Percentiles rank a stretch among this genome's conserved stretches.
These are phyloP conservation scores for Ilyonectria robusta DNA, from an alignment of 2,329 filamentous ascomycete genomes.

Conservation along the genomic window DNA sequence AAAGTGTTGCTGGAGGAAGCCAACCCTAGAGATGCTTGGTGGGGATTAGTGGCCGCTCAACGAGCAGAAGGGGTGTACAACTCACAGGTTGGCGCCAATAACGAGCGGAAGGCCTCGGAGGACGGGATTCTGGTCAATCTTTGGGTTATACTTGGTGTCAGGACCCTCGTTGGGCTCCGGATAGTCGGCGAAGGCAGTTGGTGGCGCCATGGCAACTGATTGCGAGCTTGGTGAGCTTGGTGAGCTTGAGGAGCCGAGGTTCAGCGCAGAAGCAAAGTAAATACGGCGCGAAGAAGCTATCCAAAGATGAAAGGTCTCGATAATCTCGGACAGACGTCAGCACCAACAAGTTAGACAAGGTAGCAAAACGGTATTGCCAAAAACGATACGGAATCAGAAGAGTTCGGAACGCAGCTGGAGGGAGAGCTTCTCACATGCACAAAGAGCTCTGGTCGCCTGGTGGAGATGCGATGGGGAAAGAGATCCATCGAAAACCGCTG, in stretches of 20 bases:
- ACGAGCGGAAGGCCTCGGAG: constrained; percentile 76
- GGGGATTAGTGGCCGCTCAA: constrained; percentile 29
- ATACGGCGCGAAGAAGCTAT: not conserved
- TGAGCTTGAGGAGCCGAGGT: not conserved
- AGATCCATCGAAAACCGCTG: not conserved
- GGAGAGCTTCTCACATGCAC: constrained; percentile 9
- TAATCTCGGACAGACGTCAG: not conserved
- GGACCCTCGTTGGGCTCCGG: constrained; percentile 55
- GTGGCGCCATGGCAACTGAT: constrained; percentile 44
- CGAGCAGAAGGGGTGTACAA: constrained; percentile 22
- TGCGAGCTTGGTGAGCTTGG: not conserved
- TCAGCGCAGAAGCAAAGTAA: not conserved
- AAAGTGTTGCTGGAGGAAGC: constrained; percentile 73
- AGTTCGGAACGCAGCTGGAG: not conserved
- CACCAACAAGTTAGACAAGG: not conserved
- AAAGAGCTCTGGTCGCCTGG: not conserved
- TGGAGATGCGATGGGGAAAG: constrained; percentile 14
- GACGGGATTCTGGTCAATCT: constrained; percentile 74
- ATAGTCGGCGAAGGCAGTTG: constrained; percentile 59
- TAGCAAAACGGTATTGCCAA: not conserved
- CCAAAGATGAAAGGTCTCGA: not conserved
- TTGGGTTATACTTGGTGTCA: constrained; percentile 53
- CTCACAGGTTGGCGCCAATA: constrained; percentile 73
- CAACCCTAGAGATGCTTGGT: constrained; percentile 71
- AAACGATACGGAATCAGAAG: not conserved